Evolutionary conservation across 352 stramenopile genomes (phyloP).

Genomic region (Pythium dissotocum): DNA sequence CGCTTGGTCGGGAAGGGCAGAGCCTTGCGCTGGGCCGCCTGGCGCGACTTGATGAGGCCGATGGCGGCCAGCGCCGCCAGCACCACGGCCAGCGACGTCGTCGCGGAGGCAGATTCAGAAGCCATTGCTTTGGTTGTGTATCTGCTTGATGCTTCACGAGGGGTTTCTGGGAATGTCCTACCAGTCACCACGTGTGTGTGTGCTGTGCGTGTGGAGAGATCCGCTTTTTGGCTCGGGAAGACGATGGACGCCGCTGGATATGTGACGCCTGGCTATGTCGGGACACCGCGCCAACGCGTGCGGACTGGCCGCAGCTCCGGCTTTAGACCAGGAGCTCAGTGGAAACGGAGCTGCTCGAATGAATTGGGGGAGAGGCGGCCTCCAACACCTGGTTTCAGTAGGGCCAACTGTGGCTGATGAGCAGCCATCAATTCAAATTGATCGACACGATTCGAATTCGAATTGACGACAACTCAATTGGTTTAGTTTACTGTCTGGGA

Average conservation of each 20-base stretch:
- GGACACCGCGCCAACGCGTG: slow-evolving; percentile 1
- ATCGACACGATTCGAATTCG: slow-evolving; percentile 10
- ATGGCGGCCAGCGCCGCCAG: slow-evolving; percentile 59
- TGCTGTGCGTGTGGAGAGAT: not conserved
- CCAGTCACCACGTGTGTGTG: not conserved
- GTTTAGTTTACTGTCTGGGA: not conserved
- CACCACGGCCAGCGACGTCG: slow-evolving; percentile 33
- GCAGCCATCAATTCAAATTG: not conserved
- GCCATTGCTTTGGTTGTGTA: slow-evolving; percentile 7
- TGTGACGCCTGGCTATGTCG: slow-evolving; percentile 8
- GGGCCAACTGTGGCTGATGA: not conserved
- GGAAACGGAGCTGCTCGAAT: not conserved
- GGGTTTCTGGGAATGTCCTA: slow-evolving; percentile 9
- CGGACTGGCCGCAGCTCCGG: slow-evolving; percentile 4
- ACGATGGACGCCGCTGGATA: slow-evolving; percentile 12
- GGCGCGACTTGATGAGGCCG: slow-evolving; percentile 57
- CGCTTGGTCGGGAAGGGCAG: slow-evolving; percentile 63
- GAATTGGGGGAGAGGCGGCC: slow-evolving; percentile 26
- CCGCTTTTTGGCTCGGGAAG: not conserved
- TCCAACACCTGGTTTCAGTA: not conserved
- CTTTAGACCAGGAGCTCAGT: slow-evolving; percentile 13
- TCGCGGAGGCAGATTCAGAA: slow-evolving; percentile 22
- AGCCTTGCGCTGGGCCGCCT: slow-evolving; percentile 41
- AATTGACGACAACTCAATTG: not conserved
- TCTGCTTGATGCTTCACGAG: not conserved